phyloP scores from a whole-genome alignment of 495 filamentous ascomycete genomes.

The Penicillium bovifimosum region DNA sequence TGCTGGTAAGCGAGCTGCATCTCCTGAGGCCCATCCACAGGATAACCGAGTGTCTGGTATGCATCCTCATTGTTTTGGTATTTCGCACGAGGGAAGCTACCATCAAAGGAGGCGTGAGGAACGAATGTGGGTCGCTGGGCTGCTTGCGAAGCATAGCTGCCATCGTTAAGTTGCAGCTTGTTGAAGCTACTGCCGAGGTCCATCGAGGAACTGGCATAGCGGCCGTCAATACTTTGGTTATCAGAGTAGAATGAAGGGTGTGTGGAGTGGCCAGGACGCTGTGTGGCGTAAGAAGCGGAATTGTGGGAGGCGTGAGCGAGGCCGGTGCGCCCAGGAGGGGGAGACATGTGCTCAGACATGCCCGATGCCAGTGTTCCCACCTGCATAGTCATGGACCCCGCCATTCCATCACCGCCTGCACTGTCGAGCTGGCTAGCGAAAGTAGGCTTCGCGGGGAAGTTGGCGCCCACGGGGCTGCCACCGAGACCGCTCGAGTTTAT shows the following conservation, averaged over 20 bases:
- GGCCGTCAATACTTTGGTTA: conserved; percentile 29
- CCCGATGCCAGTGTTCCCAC: conserved; percentile 25
- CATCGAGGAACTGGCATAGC: conserved; percentile 27
- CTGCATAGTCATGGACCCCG: conserved; percentile 26
- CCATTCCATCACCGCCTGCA: conserved; percentile 26
- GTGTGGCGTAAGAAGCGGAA: conserved; percentile 32
- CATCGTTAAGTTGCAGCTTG: conserved; percentile 35
- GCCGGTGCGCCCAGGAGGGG: conserved; percentile 21
- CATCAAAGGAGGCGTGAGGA: conserved; percentile 32
- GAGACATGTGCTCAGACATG: conserved; percentile 28
- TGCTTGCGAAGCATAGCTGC: conserved; percentile 16
- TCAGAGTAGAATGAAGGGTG: conserved; percentile 42
- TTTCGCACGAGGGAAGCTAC: conserved; percentile 27
- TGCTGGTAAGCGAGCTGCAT: conserved; percentile 29
- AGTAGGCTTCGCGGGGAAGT: conserved; percentile 29
- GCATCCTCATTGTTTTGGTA: conserved; percentile 28
- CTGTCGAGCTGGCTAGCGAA: conserved; percentile 28
- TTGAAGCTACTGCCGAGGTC: conserved; percentile 30
- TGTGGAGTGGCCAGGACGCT: conserved; percentile 30
- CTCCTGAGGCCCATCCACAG: conserved; percentile 25
- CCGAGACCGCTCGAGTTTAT: conserved; percentile 29
- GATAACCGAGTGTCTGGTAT: conserved; percentile 26
- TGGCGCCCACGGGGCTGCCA: conserved; percentile 26
- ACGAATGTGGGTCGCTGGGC: conserved; percentile 28
- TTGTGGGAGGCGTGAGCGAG: conserved; percentile 39